These are phyloP conservation scores for Puccinia coronata DNA, from an alignment of 1,284 basidiomycete genomes.

Conservation along the genomic window DNA sequence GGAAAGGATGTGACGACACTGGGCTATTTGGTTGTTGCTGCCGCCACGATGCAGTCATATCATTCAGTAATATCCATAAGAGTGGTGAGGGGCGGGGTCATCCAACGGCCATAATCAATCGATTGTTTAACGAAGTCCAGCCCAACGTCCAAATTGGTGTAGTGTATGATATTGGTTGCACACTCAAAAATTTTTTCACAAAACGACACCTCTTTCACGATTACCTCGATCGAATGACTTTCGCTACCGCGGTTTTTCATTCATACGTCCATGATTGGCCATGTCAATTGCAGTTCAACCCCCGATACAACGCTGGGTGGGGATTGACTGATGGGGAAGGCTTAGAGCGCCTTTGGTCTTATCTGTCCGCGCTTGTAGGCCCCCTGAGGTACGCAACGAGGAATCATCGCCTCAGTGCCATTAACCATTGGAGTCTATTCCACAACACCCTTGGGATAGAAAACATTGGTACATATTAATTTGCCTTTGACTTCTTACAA, in stretches of 20 bases:
- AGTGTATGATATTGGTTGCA: conserved; percentile 9
- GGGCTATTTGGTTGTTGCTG: no score
- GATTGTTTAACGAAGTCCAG: background rate
- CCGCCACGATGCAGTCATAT: background rate
- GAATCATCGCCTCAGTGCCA: background rate
- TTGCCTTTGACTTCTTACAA: background rate
- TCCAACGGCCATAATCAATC: background rate
- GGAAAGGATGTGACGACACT: conserved; percentile 22
- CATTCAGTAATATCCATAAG: background rate
- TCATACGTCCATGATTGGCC: no score
- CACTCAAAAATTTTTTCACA: no score
- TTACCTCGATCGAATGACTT: background rate
- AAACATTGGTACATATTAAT: background rate
- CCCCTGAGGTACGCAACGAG: conserved; percentile 5
- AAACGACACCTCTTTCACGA: background rate
- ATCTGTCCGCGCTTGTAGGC: no score
- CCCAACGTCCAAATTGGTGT: background rate
- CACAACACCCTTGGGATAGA: background rate
- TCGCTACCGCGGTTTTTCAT: conserved; percentile 19
- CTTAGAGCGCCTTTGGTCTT: no score
- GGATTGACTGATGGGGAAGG: no score
- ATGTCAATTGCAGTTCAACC: no score
- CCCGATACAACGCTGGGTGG: no score
- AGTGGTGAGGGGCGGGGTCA: background rate
- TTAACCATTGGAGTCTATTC: background rate